Percentiles rank a stretch among this genome's conserved stretches.
phyloP scores from a whole-genome alignment of 2,329 filamentous ascomycete species.

The Botrytis fragariae region DNA sequence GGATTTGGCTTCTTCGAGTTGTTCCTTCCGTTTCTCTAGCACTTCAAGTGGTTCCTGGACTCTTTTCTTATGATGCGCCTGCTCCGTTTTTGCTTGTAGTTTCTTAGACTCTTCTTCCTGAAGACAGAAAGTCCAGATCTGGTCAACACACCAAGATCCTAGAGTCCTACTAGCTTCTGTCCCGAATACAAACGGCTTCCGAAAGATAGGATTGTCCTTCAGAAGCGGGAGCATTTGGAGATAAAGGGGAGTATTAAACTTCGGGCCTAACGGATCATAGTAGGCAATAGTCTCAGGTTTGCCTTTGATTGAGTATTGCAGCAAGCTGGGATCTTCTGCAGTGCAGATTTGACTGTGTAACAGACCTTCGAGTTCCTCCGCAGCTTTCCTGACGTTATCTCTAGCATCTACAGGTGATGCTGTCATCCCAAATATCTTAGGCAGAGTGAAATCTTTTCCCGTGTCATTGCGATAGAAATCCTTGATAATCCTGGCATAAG shows the following conservation, averaged over 20 bases:
- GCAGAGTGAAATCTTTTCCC: conserved; percentile 48
- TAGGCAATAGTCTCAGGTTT: conserved; percentile 57
- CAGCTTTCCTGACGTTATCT: conserved; percentile 67
- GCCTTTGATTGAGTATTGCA: conserved; percentile 59
- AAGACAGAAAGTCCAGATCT: conserved; percentile 72
- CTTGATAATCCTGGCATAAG: conserved; percentile 86
- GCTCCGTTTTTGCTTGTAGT: conserved; percentile 56
- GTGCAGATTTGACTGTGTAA: conserved; percentile 84
- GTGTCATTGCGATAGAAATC: conserved; percentile 66
- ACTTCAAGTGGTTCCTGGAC: conserved; percentile 38
- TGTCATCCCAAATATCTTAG: conserved; percentile 92
- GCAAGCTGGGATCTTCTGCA: conserved; percentile 56
- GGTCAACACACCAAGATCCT: conserved; percentile 81
- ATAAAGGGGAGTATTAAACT: conserved; percentile 65
- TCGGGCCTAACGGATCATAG: conserved; percentile 47
- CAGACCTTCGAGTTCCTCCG: conserved; percentile 69
- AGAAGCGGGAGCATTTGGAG: conserved; percentile 52
- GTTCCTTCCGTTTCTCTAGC: conserved; percentile 52
- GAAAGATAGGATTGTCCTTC: conserved; percentile 45
- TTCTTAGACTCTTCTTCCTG: conserved; percentile 60
- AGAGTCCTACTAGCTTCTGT: conserved; percentile 61
- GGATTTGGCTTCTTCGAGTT: conserved; percentile 57
- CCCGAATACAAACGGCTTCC: conserved; percentile 48
- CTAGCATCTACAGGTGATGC: conserved; percentile 90
- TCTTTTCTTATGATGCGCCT: conserved; percentile 39